These are phyloP conservation scores for Geotrichum siamense DNA, from an alignment of 1,139 yeast genomes.

Conservation along the genomic window DNA sequence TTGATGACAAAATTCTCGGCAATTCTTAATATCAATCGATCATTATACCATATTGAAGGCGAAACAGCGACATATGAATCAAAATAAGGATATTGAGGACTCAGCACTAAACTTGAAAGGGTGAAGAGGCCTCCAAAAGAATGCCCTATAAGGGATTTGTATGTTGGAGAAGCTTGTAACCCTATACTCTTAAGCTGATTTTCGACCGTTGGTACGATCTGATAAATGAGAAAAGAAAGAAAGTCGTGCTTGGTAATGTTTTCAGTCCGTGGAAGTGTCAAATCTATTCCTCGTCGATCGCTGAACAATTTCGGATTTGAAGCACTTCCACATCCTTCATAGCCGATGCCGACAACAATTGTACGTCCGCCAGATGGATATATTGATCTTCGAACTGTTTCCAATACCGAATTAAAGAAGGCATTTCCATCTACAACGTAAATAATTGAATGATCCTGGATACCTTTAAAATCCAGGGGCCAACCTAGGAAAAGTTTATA, in stretches of 20 bases:
- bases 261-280: conserved; percentile 1
- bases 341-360: conserved; percentile 12
- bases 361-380: conserved; percentile 10
- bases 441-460: neutral
- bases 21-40: conserved; percentile 3
- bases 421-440: conserved; percentile 13
- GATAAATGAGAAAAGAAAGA: conserved; percentile 1
- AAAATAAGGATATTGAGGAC: conserved; percentile 2
- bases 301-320: conserved; percentile 6
- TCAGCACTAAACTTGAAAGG: conserved; percentile 1
- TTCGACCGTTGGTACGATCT: conserved; percentile 6
- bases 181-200: neutral
- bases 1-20: conserved; percentile 3
- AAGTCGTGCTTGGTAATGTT: neutral
- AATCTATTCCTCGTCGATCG: conserved; percentile 2
- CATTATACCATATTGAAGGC: conserved; percentile 13
- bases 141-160: conserved; percentile 9
- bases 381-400: conserved; percentile 7
- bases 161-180: neutral
- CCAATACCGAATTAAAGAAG: conserved; percentile 7
- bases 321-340: conserved; percentile 1
- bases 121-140: conserved; percentile 13
- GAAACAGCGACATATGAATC: conserved; percentile 9
- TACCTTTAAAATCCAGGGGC: neutral
- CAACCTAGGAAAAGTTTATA: too few species aligned